phyloP scores from a whole-genome alignment of 2,329 filamentous ascomycete species.

The Pestalotiopsis sp. region DNA sequence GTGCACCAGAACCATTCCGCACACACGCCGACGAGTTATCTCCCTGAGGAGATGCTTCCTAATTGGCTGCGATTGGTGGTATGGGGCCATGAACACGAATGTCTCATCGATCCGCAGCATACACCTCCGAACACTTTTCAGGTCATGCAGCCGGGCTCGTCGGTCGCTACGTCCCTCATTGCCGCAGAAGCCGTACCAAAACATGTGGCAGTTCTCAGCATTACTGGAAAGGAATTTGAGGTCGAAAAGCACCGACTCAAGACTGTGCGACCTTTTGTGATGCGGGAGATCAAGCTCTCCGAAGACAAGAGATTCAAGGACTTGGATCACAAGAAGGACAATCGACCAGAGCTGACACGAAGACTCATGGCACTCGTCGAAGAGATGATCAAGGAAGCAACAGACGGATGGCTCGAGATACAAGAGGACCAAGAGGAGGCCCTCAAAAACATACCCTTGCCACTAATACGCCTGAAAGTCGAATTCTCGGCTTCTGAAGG shows the following conservation, averaged over 20 bases:
- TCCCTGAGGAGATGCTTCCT: constrained; percentile 91
- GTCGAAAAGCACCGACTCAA: constrained; percentile 83
- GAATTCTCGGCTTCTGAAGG: constrained; percentile 87
- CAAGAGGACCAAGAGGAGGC: constrained; percentile 67
- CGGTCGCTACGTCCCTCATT: constrained; percentile 89
- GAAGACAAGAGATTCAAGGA: constrained; percentile 77
- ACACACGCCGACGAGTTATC: constrained; percentile 88
- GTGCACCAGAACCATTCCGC: constrained; percentile 97
- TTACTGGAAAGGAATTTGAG: constrained; percentile 82
- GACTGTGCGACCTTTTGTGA: constrained; percentile 88
- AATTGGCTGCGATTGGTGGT: constrained; percentile 89
- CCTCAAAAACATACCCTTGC: constrained; percentile 68
- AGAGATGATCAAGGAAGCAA: constrained; percentile 84
- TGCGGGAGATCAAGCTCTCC: constrained; percentile 77
- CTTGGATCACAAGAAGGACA: constrained; percentile 80
- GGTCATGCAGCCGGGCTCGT: constrained; percentile 97
- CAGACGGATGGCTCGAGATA: constrained; percentile 77
- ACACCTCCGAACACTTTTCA: constrained; percentile 91
- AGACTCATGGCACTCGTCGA: constrained; percentile 80
- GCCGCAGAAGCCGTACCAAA: constrained; percentile 90
- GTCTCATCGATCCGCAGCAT: constrained; percentile 78
- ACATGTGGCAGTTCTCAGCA: constrained; percentile 82
- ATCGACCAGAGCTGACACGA: constrained; percentile 77
- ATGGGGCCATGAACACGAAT: constrained; percentile 98
- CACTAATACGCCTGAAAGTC: constrained; percentile 86